Evolutionary conservation across 257 asterid species (phyloP), one percentile per base, ranked within the genome.

Genomic region (Plantago ovata): DNA sequence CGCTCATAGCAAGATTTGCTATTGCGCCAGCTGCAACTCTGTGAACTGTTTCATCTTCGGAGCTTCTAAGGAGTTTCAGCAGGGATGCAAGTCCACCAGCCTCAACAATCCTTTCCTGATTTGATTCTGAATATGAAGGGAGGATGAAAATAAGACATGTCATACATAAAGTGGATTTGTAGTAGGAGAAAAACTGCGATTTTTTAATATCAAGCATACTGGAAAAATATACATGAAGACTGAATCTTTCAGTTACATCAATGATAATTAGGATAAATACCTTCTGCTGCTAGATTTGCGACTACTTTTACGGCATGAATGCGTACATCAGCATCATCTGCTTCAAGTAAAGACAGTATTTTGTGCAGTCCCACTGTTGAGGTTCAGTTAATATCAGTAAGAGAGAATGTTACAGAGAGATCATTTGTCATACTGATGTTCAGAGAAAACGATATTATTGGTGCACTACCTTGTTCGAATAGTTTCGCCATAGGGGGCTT

Each of bases 271-370:
- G 40, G 55, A 43, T 56, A 53, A 63, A 60, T 68, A 87, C 98
- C 98, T 84, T 90, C 96, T 3, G 98, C 98, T 3, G 98, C 98
- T 40, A 90, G 78, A 75, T 90, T 90, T 32, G 98, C 98, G 18
- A 90, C 96, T 23, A 90, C 95, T 83, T 90, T 90, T 24, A 84
- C 94, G 18, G 98, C 98, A 79, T 90, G 96, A 59, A 87, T 87
- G 15, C 89, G 92, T 55, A 87, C 95, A 76, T 82, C 90, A 51
- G 91, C 76, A 63, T 90, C 96, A 40, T 81, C 96, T 22, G 98
- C 79, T 66, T 84, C 94, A 67, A 90, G 96, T 69, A 90, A 69
- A 9, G 96, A 80, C 75, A 90, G 66, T 72, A 90, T 90, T 74
- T 81, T 87, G 65, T 84, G 91, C 81, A 90, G 77, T 46, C 96